phyloP scores from a whole-genome alignment of 176 grass and related monocot genomes.

The Eragrostis curvula region DNA sequence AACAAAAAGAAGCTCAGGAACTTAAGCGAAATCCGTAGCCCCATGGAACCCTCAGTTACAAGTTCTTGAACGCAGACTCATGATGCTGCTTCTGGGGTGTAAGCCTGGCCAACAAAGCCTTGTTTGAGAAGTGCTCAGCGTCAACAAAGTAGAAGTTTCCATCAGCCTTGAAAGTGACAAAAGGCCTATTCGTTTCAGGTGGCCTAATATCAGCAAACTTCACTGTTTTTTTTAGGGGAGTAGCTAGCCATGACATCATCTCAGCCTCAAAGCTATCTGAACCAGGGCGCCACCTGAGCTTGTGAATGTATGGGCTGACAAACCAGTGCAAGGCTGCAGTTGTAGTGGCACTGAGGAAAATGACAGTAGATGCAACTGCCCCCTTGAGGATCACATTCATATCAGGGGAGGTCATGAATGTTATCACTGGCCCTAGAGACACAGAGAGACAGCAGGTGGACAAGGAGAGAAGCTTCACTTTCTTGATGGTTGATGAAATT shows the following conservation, averaged over 20 bases:
- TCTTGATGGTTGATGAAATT: slow-evolving; percentile 96
- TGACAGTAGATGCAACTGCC: slow-evolving; percentile 84
- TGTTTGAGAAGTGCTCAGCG: slow-evolving; percentile 77
- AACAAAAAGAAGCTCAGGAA: neutral
- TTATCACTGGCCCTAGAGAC: slow-evolving; percentile 93
- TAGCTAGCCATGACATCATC: slow-evolving; percentile 83
- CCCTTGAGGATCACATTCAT: slow-evolving; percentile 99
- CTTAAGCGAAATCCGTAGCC: neutral
- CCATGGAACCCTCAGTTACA: slow-evolving; percentile 47
- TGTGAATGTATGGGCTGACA: slow-evolving; percentile 97
- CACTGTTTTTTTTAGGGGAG: slow-evolving; percentile 70
- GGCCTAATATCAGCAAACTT: slow-evolving; percentile 87
- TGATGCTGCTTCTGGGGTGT: slow-evolving; percentile 71
- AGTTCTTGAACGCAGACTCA: slow-evolving; percentile 90
- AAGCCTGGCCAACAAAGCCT: slow-evolving; percentile 85
- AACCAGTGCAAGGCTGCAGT: slow-evolving; percentile 93
- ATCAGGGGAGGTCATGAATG: slow-evolving; percentile 95
- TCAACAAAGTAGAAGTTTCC: slow-evolving; percentile 89
- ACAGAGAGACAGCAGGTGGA: slow-evolving; percentile 96
- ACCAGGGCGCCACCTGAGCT: slow-evolving; percentile 89
- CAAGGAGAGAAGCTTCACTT: slow-evolving; percentile 97
- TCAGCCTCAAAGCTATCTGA: slow-evolving; percentile 91
- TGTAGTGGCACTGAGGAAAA: slow-evolving; percentile 91
- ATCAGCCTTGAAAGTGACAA: slow-evolving; percentile 77
- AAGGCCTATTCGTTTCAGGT: slow-evolving; percentile 80